Conservation (phyloP, 1,139 yeast genomes). For the Geotrichum siamense region DNA sequence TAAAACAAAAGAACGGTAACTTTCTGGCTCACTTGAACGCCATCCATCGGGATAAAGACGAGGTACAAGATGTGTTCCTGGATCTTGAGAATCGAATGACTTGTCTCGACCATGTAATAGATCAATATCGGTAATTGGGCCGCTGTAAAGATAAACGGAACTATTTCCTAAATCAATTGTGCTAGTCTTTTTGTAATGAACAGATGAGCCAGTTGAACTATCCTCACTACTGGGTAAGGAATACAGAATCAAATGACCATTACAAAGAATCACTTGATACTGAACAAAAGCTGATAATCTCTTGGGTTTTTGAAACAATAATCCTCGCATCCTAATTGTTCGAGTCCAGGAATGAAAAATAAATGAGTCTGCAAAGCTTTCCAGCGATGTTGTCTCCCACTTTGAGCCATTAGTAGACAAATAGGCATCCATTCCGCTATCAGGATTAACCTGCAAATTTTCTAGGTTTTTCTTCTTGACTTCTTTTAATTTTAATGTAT, state of each 20-base stretch:
- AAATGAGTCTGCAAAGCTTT: constrained; percentile 47
- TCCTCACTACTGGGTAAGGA: constrained; percentile 25
- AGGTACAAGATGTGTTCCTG: constrained; percentile 57
- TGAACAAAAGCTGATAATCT: constrained; percentile 60
- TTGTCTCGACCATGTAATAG: constrained; percentile 42
- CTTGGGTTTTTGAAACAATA: constrained; percentile 57
- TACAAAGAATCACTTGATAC: constrained; percentile 57
- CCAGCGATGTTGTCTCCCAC: constrained; percentile 43
- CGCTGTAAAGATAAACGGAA: constrained; percentile 58
- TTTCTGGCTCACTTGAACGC: constrained; percentile 71
- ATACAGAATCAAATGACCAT: constrained; percentile 54
- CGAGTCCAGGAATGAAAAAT: constrained; percentile 45
- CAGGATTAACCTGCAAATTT: constrained; percentile 47
- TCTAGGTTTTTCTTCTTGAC: constrained; percentile 44
- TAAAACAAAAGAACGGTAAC: constrained; percentile 64
- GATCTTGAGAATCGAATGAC: constrained; percentile 42
- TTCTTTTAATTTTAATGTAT: constrained; percentile 35
- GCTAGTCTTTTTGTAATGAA: constrained; percentile 23
- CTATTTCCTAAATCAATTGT: constrained; percentile 55
- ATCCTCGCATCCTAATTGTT: constrained; percentile 54
- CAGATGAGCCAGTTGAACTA: constrained; percentile 12
- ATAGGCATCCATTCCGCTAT: constrained; percentile 19
- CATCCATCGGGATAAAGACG: constrained; percentile 76
- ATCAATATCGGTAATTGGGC: constrained; percentile 52
- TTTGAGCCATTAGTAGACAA: constrained; percentile 32